These are phyloP conservation scores for Bipolaris gigantea DNA, from an alignment of 2,329 filamentous ascomycete genomes.

Conservation along the genomic window DNA sequence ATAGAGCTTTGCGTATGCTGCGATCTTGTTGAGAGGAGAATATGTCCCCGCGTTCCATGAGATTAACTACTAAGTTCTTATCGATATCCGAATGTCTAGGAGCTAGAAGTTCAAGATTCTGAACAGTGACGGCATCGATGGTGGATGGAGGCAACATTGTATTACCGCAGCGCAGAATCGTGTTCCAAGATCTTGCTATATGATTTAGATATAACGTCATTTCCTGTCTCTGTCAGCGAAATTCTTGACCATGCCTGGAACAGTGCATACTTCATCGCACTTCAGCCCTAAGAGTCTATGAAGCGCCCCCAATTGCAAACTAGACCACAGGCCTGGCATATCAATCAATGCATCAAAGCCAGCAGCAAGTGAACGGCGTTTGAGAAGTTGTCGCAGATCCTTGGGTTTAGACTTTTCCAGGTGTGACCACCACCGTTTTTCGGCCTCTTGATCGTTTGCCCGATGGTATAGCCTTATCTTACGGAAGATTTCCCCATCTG, in stretches of 20 bases:
- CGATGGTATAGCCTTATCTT: constrained; percentile 24
- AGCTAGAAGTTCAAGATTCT: constrained; percentile 12
- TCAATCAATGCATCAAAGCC: constrained; percentile 23
- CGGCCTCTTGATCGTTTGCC: constrained; percentile 8
- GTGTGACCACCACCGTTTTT: constrained; percentile 22
- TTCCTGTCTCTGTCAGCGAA: constrained; percentile 15
- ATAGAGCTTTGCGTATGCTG: constrained; percentile 1
- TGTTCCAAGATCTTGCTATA: constrained; percentile 10
- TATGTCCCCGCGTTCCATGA: constrained; percentile 11
- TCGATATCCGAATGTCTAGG: constrained; percentile 11
- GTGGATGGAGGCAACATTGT: constrained; percentile 4
- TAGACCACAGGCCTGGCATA: constrained; percentile 23
- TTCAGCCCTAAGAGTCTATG: constrained; percentile 23
- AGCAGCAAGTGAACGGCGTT: constrained; percentile 6
- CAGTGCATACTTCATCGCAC: constrained; percentile 27
- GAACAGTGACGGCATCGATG: constrained; percentile 11
- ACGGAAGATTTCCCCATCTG: constrained; percentile 24
- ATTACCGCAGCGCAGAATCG: constrained; percentile 11
- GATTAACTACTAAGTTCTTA: constrained; percentile 1
- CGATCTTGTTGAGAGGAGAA: constrained; percentile 10
- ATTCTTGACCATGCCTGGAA: too few relatives aligned
- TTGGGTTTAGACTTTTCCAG: constrained; percentile 23
- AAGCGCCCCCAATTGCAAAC: constrained; percentile 23
- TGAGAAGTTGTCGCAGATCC: constrained; percentile 22
- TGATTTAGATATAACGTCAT: constrained; percentile 20